A percentile compares a stretch with the other conserved stretches of the same genome.
phyloP scores from a whole-genome alignment of 306 rosid genomes.

The Cucumis cinereus region DNA sequence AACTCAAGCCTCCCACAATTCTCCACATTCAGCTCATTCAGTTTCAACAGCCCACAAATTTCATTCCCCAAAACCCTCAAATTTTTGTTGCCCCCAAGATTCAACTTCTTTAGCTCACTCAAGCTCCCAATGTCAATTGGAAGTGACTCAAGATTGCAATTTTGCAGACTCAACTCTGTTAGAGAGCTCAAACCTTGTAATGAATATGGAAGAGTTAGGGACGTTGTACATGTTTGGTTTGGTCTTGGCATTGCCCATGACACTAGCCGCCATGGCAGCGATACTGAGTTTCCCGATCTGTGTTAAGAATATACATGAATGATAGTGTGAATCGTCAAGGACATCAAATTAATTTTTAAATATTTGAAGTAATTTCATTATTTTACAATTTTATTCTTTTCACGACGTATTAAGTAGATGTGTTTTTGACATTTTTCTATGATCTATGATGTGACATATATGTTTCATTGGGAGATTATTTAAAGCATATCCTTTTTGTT shows the following conservation, averaged over 20 bases:
- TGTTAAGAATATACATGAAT: neutral
- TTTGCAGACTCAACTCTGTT: neutral
- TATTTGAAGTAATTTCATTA: too few relatives aligned
- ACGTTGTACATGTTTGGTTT: neutral
- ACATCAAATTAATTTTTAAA: too few relatives aligned
- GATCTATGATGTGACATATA: too few relatives aligned
- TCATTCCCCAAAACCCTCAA: neutral
- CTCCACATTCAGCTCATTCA: neutral
- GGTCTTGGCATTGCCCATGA: neutral
- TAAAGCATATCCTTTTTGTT: too few relatives aligned
- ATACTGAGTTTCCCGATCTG: neutral
- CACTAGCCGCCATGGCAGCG: neutral
- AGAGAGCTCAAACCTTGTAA: neutral
- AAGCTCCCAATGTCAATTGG: neutral
- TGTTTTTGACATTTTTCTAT: too few relatives aligned
- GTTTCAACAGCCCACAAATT: neutral
- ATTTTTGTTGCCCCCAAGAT: neutral
- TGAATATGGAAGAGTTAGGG: neutral
- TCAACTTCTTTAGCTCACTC: neutral
- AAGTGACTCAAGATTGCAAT: neutral
- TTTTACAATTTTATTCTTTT: too few relatives aligned
- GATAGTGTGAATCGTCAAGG: too few relatives aligned
- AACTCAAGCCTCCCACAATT: neutral
- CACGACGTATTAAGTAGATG: too few relatives aligned
- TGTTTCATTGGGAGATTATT: too few relatives aligned